Evolutionary conservation across 2,329 filamentous ascomycete species (phyloP).

Genomic region (Arthrobotrys entomopaga): DNA sequence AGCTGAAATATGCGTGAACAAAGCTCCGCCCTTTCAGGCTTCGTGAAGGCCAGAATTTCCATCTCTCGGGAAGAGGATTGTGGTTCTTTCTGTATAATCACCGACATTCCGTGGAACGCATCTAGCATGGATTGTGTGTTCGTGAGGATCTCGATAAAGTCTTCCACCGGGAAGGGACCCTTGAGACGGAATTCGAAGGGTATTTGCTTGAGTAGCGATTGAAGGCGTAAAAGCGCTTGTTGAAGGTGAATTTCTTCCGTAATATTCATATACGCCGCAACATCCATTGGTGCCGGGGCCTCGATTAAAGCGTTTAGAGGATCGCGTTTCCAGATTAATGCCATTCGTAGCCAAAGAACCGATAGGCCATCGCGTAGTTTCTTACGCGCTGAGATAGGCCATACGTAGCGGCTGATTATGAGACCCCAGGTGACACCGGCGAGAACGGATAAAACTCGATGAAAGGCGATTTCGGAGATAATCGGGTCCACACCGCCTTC

Average conservation of each 20-base stretch:
- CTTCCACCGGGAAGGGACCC: conserved; percentile 81
- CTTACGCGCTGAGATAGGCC: conserved; percentile 88
- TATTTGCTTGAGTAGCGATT: conserved; percentile 74
- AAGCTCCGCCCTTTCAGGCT: conserved; percentile 79
- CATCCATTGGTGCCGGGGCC: conserved; percentile 32
- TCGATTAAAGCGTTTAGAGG: conserved; percentile 79
- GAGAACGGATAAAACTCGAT: conserved; percentile 86
- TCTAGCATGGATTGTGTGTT: conserved; percentile 87
- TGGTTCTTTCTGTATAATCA: conserved; percentile 84
- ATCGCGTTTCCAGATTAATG: conserved; percentile 93
- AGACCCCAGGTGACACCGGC: conserved; percentile 92
- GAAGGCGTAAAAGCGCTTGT: conserved; percentile 60
- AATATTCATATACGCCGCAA: conserved; percentile 80
- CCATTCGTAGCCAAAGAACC: conserved; percentile 92
- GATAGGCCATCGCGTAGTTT: conserved; percentile 91
- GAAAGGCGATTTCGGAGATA: conserved; percentile 83
- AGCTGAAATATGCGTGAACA: conserved; percentile 92
- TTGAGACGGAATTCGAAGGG: conserved; percentile 86
- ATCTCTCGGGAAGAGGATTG: conserved; percentile 81
- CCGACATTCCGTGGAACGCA: conserved; percentile 94
- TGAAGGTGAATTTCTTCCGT: conserved; percentile 88
- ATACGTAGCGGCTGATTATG: conserved; percentile 86
- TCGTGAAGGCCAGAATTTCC: conserved; percentile 80
- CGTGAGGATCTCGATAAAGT: conserved; percentile 78
- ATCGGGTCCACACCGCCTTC: conserved; percentile 85